Evolutionary conservation across 1,284 basidiomycete genomes (phyloP), one percentile per base, ranked within the genome.

Genomic region (Moesziomyces parantarcticus): DNA sequence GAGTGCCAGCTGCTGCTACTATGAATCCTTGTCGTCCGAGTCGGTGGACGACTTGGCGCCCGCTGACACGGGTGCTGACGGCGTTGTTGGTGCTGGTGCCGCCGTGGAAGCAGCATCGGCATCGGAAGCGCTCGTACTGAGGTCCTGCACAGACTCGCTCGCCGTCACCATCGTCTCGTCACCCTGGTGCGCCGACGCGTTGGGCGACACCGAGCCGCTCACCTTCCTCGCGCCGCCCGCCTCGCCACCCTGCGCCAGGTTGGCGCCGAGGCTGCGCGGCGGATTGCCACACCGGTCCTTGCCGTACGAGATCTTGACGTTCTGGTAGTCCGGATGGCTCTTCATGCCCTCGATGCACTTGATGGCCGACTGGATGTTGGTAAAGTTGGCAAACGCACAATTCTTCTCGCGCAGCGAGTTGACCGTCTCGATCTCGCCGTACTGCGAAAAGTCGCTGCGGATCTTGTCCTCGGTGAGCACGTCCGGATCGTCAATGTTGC

Each of bases 331-430:
- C 3, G 71, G 58, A 49, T 82, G 79, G 42, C 74, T 75, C 75
- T 82, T 83, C 73, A 83, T 82, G 7, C 76, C 80, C 56, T 83
- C 81, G 49, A 82, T 82, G 39, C 80, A 81, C 58, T 83, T 82
- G 63, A 83, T 83, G 21, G 81, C 80, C 29, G 80, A 81, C 52
- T 82, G 80, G 44, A 83, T 83, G 55, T 81, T 82, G 69, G 75
- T 75, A 47, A 83, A 83, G 66, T 83, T 83, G 69, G 82, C 79
- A 58, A 83, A 83, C 2, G 81, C 79, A 51, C 81, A 83, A 51
- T 79, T 83, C 71, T 82, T 81, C 56, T 82, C 81, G 18, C 67
- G 69, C 49, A 83, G 62, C 44, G 67, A 74, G 69, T 83, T 83
- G 49, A 83, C 81, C 73, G 79, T 73, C 50, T 83, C 81, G 26